A percentile compares a stretch with the other conserved stretches of the same genome.
Evolutionary conservation across 1,284 basidiomycete species (phyloP).

Genomic region (Leccinum griseonigrum): DNA sequence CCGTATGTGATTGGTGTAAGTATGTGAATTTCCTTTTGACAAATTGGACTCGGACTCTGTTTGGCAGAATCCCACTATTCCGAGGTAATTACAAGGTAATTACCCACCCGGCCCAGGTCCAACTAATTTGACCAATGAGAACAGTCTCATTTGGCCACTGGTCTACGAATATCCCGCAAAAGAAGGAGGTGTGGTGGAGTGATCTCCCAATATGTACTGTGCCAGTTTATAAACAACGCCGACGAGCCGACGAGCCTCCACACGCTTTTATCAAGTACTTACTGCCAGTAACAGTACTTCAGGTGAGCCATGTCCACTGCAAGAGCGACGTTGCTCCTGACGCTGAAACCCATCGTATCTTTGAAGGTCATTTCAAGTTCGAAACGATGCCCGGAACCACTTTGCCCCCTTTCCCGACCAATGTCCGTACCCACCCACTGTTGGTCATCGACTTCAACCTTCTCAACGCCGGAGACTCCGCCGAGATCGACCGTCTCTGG

Average conservation of each 20-base stretch:
- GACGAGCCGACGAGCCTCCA: neutral
- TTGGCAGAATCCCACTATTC: neutral
- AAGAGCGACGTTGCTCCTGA: neutral
- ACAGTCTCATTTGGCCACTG: neutral
- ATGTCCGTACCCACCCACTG: constrained; percentile 20
- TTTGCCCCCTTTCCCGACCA: constrained; percentile 46
- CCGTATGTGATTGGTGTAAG: neutral
- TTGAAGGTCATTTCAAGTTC: neutral
- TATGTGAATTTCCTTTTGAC: neutral
- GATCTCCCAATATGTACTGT: neutral
- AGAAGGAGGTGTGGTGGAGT: neutral
- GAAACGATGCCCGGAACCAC: constrained; percentile 22
- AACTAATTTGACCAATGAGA: neutral
- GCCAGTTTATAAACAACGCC: neutral
- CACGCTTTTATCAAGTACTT: too few relatives aligned
- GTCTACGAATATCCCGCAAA: neutral
- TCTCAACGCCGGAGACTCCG: constrained; percentile 35
- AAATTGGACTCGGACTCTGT: too few relatives aligned
- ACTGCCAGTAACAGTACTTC: neutral
- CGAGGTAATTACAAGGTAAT: neutral
- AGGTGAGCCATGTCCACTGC: neutral
- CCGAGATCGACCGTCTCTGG: constrained; percentile 33
- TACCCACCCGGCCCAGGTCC: neutral
- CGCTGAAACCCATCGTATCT: neutral
- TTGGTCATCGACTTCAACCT: constrained; percentile 50